Base-by-base conservation (phyloP, 2,329 filamentous ascomycete genomes). In the Fusarium sp. region DNA sequence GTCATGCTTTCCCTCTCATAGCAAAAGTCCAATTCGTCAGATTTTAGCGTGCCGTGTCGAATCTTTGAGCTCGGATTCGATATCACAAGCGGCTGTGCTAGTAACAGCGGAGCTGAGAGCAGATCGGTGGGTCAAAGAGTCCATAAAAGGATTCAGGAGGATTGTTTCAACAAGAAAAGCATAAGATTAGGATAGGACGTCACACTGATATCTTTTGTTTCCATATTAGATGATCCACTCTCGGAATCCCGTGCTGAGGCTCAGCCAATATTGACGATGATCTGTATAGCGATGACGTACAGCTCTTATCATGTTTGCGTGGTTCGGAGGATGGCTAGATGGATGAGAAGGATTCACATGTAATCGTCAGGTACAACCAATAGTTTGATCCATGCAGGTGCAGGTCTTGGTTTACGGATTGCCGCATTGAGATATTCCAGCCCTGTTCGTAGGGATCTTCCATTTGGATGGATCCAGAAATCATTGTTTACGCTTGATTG, bases 141-240 rank as follows among this genome's bases (percentile, higher is more conserved):
- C 53, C 36, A 41, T 8, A 52, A 15, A 52, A 56, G 36, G 46
- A 56, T 56, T 37, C 29, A 10, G 15, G 25, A 41, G 53, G 46
- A 56, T 21, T 41, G 21, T 36, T 52, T 41, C n/a, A 41, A 41
- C 11, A 4, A 23, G 7, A 2, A 1, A 6, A 40, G n/a, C 9
- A 52, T 31, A 21, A 33, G 27, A 5, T 20, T 6, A 6, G 7
- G 1, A 17, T 18, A 14, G n/a, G 5, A 8, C 7, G 11, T 21
- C 4, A 14, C 4, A 8, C 2, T 9, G 11, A n/a, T 23, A 11
- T 29, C 20, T 42, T 11, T 18, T 11, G 11, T 5, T 10, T 21
- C 11, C 3, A 14, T 33, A 15, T 37, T 15, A 18, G 18, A 29
- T 21, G 4, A 15, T 36, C 23, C 50, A 40, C 45, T n/a, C 14